Base-by-base conservation (phyloP, 2,329 filamentous ascomycete genomes). In the Bipolaris cookei region DNA sequence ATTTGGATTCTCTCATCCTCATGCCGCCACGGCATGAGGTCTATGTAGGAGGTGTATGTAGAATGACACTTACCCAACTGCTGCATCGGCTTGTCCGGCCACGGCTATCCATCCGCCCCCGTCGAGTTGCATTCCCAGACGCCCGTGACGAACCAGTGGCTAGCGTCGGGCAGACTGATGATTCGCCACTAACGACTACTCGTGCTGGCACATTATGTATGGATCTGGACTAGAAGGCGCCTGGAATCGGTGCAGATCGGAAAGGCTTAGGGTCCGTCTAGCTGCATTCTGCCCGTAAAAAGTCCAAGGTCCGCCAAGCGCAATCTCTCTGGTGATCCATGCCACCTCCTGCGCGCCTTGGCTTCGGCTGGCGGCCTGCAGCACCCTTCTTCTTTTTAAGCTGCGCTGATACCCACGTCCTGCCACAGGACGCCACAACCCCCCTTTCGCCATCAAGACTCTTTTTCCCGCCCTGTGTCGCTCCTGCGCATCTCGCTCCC, bases 311-410 rank as follows among this genome's bases (percentile, higher is more conserved):
- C 56, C 56, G 67, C 66, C 64, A 70, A 68, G 66, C 52, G 52
- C 53, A 70, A 70, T 69, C 59, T 70, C 63, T 32, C 50, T 49
- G 54, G 54, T 35, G 53, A 44, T 60, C 59, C 55, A 56, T 64
- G 54, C 58, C 44, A n/a, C 53, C 51, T 65, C 58, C 60, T 64
- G 61, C 51, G 42, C 58, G 59, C 45, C 64, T 64, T 66, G 64
- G 62, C 61, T 58, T 51, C 50, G 59, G 58, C 61, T 67, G 65
- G 63, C 58, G 60, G 60, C 14, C 63, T 63, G 58, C 56, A 39
- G 48, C 45, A 30, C 38, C 51, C 21, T n/a, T 34, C 57, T 52
- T 63, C 53, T 57, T 58, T 64, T 68, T 68, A 61, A 70, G 68
- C 63, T 62, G 60, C 63, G 56, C 61, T 65, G 56, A 47, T 58